Base-by-base conservation (phyloP, 129 eudicot genomes). In the Ambrosia trifida region DNA sequence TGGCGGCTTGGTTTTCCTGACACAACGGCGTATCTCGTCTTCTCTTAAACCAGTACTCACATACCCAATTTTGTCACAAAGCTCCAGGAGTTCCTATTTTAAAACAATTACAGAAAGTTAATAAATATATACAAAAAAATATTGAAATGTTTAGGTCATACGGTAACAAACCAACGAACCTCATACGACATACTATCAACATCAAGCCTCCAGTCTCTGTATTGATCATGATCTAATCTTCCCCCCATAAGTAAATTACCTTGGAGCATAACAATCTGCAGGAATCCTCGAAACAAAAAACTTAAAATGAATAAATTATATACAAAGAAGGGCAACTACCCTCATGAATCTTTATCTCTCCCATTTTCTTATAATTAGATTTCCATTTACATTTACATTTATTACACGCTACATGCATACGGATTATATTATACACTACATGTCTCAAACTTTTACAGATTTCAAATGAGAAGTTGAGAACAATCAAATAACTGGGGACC, bases 121-220 rank as follows among this genome's bases (percentile, higher is more conserved):
- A 13, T 14, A 54, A 1, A 20, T 16, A 7, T 36, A 24, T 4
- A 68, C 9, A 33, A 59, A 9, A 9, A 28, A 63, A 64, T 4
- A 10, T 2, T 6, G 3, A 32, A 33, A 41, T 4, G 38, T 35
- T 35, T 35, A 35, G 9, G 4, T 61, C 10, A 46, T 33, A 9
- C 1, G 7, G 35, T 66, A 41, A 28, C 13, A 32, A 19, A 20
- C 80, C 57, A 36, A 94, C 80, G 57, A 36, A 94, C 98, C 95
- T 94, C 98, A 19, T 94, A 94, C 33, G 98, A 79, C 98, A 94
- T 94, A 73, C 68, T 77, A 81, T 94, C 98, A 8, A 90, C 89
- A 75, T 94, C 98, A 44, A 94, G 91, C 76, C 98, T 94, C 87
- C 88, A 80, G 59, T 87, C 96, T 28, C 93, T 82, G 88, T 85